Evolutionary conservation across 352 stramenopile genomes (phyloP), one percentile per base, ranked within the genome.

Genomic region (Phytophthora pseudosyringae): DNA sequence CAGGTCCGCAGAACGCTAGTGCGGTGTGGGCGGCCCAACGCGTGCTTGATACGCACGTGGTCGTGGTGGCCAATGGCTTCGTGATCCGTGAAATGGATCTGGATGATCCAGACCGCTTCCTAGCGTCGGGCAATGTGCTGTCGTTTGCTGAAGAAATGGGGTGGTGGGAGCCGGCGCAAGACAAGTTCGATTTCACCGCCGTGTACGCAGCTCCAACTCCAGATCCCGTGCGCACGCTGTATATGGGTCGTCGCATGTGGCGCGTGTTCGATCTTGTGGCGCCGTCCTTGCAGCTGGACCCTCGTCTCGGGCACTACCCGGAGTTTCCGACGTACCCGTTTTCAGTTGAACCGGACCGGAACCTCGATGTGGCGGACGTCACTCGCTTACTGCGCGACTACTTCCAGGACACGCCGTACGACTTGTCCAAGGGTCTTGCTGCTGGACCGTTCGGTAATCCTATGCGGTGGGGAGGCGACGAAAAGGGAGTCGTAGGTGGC

Each of bases 21-120:
- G 95, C 95, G 0, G 90, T 98, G 46, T 99, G 95, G 95, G 95
- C 88, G 0, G 96, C 96, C 5, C 92, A 99, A 81, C 87, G 91
- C 31, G 82, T 99, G n/a, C 86, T 80, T 5, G 88, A 97, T 48
- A 85, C 94, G 39, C 85, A 98, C 63, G 78, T 98, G 35, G 82
- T 91, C 4, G 86, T 94, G 6, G 75, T 98, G 31, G 92, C 94
- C 4, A 99, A 99, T 68, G 88, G 89, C 43, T 98, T 98, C 61
- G 78, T 95, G 48, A 98, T 99, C 66, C 87, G 94, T 38, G 74
- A 96, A 28, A 87, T 98, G 45, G 64, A 95, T 70, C 66, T 91
- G n/a, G 56, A 71, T 36, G 71, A 98, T 64, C 69, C 74, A 4
- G 84, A 97, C 43, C 76, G 73, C 47, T 98, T 97, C 69, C 50